Percentiles rank a stretch among this genome's conserved stretches.
phyloP scores from a whole-genome alignment of 495 filamentous ascomycete species.

The Penicillium longicatenatum region DNA sequence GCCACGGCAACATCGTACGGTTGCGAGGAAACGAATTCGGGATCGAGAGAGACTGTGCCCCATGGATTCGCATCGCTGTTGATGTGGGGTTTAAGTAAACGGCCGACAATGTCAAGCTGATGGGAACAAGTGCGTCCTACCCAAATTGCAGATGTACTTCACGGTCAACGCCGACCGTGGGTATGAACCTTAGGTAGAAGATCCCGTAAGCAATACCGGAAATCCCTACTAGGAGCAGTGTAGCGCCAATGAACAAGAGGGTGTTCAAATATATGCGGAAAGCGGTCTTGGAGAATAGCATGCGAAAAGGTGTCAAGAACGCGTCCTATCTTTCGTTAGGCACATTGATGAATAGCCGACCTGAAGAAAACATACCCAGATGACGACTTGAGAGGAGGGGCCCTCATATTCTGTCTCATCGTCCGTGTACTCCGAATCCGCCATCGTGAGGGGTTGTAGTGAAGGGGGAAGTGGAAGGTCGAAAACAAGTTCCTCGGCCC shows the following conservation, averaged over 20 bases:
- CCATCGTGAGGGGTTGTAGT: slow-evolving; percentile 20
- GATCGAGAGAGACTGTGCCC: slow-evolving; percentile 43
- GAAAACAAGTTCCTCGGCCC: slow-evolving; percentile 11
- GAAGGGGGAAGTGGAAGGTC: slow-evolving; percentile 1
- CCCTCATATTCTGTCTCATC: slow-evolving; percentile 30
- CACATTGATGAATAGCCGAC: not conserved
- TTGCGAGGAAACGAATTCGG: slow-evolving; percentile 46
- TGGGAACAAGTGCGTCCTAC: slow-evolving; percentile 40
- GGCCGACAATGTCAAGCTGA: not conserved
- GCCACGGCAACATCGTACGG: slow-evolving; percentile 69
- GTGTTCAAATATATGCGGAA: slow-evolving; percentile 71
- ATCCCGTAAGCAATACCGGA: slow-evolving; percentile 68
- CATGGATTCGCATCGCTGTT: slow-evolving; percentile 44
- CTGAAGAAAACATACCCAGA: slow-evolving; percentile 15
- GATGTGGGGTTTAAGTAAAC: not conserved
- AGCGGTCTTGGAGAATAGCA: slow-evolving; percentile 65
- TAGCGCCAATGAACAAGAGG: slow-evolving; percentile 61
- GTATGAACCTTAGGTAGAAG: slow-evolving; percentile 84
- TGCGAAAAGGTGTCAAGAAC: slow-evolving; percentile 37
- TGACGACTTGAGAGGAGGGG: slow-evolving; percentile 14
- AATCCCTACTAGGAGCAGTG: slow-evolving; percentile 59
- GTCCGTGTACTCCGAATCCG: slow-evolving; percentile 31
- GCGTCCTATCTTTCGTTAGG: slow-evolving; percentile 32
- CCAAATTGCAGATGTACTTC: slow-evolving; percentile 81
- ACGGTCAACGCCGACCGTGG: slow-evolving; percentile 64